Conservation (phyloP, 2,329 filamentous ascomycete genomes). For the Rutstroemia sydowiana region DNA sequence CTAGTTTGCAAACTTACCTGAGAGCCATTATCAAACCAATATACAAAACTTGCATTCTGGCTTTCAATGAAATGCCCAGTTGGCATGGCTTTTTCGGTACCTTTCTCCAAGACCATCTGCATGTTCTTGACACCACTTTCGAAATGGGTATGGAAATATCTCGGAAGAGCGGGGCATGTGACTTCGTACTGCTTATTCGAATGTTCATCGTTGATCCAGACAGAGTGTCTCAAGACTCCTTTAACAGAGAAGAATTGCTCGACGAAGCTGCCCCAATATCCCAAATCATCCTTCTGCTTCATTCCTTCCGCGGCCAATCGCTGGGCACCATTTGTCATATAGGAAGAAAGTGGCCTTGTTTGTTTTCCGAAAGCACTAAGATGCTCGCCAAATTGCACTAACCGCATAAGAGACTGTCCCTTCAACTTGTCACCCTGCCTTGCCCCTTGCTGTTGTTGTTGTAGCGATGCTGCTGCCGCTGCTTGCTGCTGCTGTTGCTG, state of each 20-base stretch:
- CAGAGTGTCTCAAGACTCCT: conserved; percentile 68
- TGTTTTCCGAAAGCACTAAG: conserved; percentile 50
- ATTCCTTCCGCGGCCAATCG: conserved; percentile 36
- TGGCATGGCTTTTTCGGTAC: conserved; percentile 47
- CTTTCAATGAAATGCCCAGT: conserved; percentile 70
- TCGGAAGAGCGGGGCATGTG: conserved; percentile 68
- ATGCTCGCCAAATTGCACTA: conserved; percentile 57
- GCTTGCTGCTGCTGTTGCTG: conserved; percentile 23
- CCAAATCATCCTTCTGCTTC: conserved; percentile 59
- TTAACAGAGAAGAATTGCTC: conserved; percentile 70
- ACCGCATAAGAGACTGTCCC: conserved; percentile 49
- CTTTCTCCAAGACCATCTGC: conserved; percentile 74
- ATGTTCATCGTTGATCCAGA: conserved; percentile 51
- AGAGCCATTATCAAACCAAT: conserved; percentile 79
- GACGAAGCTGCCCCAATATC: conserved; percentile 76
- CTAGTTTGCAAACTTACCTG: conserved; percentile 52
- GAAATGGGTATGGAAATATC: conserved; percentile 88
- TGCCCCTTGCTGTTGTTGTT: conserved; percentile 33
- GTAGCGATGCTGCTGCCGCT: conserved; percentile 15
- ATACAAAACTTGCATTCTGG: conserved; percentile 70
- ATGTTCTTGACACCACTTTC: conserved; percentile 79
- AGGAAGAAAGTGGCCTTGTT: conserved; percentile 23
- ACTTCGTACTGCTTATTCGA: conserved; percentile 81
- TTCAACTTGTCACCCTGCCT: conserved; percentile 36
- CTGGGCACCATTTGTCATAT: conserved; percentile 20